Conservation (phyloP, 768 basidiomycete species). For the Boletus vinaceobasis region DNA sequence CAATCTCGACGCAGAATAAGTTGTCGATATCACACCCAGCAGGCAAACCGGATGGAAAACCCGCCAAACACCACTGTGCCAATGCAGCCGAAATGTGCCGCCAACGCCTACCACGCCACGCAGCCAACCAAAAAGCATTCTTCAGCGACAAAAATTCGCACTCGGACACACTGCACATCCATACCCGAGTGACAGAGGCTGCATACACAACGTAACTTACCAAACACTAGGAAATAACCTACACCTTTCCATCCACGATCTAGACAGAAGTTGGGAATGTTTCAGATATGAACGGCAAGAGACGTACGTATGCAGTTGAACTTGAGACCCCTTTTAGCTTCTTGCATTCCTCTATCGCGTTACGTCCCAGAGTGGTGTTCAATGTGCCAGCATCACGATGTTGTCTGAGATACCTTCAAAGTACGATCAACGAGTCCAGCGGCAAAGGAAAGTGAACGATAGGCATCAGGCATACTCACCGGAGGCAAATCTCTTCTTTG, state of each 20-base stretch:
- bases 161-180: background rate
- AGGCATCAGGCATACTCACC: conserved; percentile 33
- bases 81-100: background rate
- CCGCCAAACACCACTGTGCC: background rate
- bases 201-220: background rate
- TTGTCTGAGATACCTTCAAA: conserved; percentile 56
- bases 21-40: background rate
- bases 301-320: conserved; percentile 28
- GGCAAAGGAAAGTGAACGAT: background rate
- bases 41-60: background rate
- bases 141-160: background rate
- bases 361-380: conserved; percentile 48
- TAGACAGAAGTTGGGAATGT: background rate
- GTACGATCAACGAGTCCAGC: background rate
- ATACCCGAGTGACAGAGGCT: background rate
- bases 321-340: conserved; percentile 51
- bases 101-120: background rate
- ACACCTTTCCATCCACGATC: conserved; percentile 24
- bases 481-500: conserved; percentile 70
- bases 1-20: background rate
- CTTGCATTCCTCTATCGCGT: conserved; percentile 60
- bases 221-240: background rate
- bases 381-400: conserved; percentile 52
- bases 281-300: background rate
- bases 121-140: background rate